phyloP scores from a whole-genome alignment of 768 basidiomycete species.

The Lentinula raphanica region DNA sequence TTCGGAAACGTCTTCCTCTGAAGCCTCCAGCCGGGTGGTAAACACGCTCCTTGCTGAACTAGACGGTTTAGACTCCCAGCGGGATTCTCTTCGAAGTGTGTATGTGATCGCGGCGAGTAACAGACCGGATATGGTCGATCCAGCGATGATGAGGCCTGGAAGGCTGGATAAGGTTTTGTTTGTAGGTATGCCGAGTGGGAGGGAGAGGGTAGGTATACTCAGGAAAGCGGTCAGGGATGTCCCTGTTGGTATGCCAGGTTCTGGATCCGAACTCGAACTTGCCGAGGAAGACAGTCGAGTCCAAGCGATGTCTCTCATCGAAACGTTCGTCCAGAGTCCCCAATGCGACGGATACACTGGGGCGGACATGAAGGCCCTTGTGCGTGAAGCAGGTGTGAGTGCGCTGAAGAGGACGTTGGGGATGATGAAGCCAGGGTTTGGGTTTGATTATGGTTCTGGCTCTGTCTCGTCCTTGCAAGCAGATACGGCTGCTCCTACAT shows the following conservation, averaged over 20 bases:
- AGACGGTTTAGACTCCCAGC: slow-evolving; percentile 79
- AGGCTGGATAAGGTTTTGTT: slow-evolving; percentile 91
- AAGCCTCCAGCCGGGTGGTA: slow-evolving; percentile 89
- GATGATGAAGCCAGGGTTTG: slow-evolving; percentile 53
- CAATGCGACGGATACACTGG: slow-evolving; percentile 87
- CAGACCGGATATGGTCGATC: slow-evolving; percentile 95
- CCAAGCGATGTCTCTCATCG: slow-evolving; percentile 20
- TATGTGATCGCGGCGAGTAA: slow-evolving; percentile 96
- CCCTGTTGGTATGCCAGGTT: too few relatives aligned
- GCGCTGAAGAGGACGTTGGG: slow-evolving; percentile 70
- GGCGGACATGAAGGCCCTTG: slow-evolving; percentile 83
- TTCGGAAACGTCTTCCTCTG: slow-evolving; percentile 80
- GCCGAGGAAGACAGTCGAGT: too few relatives aligned
- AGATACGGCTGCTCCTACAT: too few relatives aligned
- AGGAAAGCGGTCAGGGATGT: slow-evolving; percentile 69
- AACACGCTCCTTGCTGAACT: slow-evolving; percentile 93
- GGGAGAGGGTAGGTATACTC: slow-evolving; percentile 81
- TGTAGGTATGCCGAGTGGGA: slow-evolving; percentile 73
- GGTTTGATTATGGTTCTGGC: slow-evolving; percentile 20
- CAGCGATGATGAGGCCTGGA: slow-evolving; percentile 96
- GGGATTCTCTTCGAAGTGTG: slow-evolving; percentile 60
- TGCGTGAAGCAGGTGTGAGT: slow-evolving; percentile 85
- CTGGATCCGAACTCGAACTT: too few relatives aligned
- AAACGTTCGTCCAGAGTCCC: slow-evolving; percentile 45
- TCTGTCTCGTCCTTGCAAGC: too few relatives aligned